A percentile compares a stretch with the other conserved stretches of the same genome.
Evolutionary conservation across 352 stramenopile species (phyloP).

Genomic region (Vaucheria bursata): DNA sequence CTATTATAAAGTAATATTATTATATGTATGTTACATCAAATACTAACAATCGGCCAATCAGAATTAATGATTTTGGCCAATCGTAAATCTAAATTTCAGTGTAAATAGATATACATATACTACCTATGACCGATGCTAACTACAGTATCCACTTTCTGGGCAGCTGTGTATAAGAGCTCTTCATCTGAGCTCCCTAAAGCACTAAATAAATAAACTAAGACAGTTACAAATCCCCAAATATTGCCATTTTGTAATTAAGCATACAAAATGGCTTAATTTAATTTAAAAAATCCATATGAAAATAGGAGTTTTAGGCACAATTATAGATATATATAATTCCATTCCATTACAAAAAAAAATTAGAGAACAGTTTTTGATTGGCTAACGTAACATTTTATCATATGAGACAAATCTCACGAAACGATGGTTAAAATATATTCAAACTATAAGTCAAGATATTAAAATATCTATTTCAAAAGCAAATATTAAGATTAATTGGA

Average conservation of each 20-base stretch:
- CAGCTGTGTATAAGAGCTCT: background rate
- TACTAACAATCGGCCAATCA: background rate
- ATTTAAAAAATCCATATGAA: background rate
- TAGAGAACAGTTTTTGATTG: background rate
- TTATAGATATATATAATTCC: background rate
- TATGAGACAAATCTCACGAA: too few relatives aligned
- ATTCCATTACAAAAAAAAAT: background rate
- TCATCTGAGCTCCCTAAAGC: background rate
- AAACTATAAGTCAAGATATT: too few relatives aligned
- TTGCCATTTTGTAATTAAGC: background rate
- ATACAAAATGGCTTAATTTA: background rate
- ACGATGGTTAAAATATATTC: too few relatives aligned
- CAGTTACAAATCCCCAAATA: too few relatives aligned
- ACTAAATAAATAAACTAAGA: background rate
- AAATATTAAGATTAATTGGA: too few relatives aligned
- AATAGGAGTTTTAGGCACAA: background rate
- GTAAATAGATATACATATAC: background rate
- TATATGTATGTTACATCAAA: background rate
- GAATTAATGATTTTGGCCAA: background rate
- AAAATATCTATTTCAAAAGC: too few relatives aligned
- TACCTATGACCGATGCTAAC: conserved; percentile 5
- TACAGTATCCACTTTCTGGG: background rate
- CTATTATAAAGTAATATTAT: background rate
- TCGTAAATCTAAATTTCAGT: background rate
- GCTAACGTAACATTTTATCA: background rate